phyloP scores from a whole-genome alignment of 108 stramenopile genomes.

The Epithemia pelagica region DNA sequence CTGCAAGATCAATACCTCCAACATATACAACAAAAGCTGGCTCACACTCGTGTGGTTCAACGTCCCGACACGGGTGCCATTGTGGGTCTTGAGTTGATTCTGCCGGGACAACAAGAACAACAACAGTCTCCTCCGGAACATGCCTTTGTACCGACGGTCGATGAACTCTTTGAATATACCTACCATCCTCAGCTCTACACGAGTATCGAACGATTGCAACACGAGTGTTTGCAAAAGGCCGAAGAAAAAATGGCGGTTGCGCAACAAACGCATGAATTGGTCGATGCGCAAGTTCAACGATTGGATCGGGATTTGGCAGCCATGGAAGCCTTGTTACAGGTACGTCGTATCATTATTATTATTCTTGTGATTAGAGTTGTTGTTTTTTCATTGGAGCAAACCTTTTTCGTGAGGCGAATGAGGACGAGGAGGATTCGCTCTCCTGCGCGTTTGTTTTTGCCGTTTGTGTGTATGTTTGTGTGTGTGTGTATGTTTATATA shows the following conservation, averaged over 20 bases:
- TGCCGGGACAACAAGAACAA: too few relatives aligned
- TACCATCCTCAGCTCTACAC: slow-evolving; percentile 24
- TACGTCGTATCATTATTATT: slow-evolving; percentile 19
- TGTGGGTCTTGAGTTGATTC: neutral
- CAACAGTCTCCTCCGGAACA: neutral
- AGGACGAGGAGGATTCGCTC: too few relatives aligned
- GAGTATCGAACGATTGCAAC: slow-evolving; percentile 30
- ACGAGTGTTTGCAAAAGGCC: slow-evolving; percentile 39
- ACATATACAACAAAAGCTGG: slow-evolving; percentile 28
- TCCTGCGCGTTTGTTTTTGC: too few relatives aligned
- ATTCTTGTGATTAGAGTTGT: too few relatives aligned
- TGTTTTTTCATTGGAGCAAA: neutral
- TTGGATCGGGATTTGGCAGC: slow-evolving; percentile 55
- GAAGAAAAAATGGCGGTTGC: slow-evolving; percentile 64
- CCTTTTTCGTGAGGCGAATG: too few relatives aligned
- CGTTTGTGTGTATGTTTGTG: too few relatives aligned
- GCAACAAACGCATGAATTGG: slow-evolving; percentile 41
- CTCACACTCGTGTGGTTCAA: slow-evolving; percentile 29
- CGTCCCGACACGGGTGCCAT: slow-evolving; percentile 15
- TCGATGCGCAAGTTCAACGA: slow-evolving; percentile 54
- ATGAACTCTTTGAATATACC: slow-evolving; percentile 37
- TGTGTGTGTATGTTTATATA: too few relatives aligned
- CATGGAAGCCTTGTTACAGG: slow-evolving; percentile 43
- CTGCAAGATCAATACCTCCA: slow-evolving; percentile 20
- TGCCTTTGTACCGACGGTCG: slow-evolving; percentile 44